Conservation (phyloP, 768 basidiomycete genomes). For the Gautieria morchelliformis region DNA sequence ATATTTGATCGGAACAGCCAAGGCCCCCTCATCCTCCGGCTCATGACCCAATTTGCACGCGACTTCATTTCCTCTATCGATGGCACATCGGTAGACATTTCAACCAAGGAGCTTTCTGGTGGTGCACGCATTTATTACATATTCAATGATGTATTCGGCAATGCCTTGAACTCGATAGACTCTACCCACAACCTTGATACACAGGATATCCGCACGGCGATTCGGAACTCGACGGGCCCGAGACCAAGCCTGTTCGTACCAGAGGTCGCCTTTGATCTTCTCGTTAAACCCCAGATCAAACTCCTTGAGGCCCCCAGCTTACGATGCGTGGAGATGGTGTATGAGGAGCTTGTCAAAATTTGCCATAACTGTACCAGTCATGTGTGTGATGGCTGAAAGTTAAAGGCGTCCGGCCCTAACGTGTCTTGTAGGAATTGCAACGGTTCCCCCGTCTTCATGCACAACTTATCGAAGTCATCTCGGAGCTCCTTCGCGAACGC, state of each 20-base stretch:
- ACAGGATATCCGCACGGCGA: constrained; percentile 95
- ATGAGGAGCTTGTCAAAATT: constrained; percentile 98
- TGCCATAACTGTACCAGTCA: constrained; percentile 95
- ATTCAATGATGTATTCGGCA: constrained; percentile 96
- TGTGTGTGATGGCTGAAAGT: constrained; percentile 33
- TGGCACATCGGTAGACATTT: constrained; percentile 91
- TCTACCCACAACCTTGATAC: constrained; percentile 85
- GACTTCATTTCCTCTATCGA: constrained; percentile 98
- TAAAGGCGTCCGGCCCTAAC: neutral
- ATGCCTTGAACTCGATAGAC: constrained; percentile 83
- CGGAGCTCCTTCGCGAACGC: constrained; percentile 88
- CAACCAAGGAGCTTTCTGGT: constrained; percentile 96
- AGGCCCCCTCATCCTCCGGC: constrained; percentile 82
- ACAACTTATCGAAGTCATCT: constrained; percentile 93
- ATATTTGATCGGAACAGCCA: constrained; percentile 69
- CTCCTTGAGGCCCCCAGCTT: constrained; percentile 88
- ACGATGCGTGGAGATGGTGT: constrained; percentile 95
- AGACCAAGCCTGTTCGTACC: constrained; percentile 94
- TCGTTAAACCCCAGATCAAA: constrained; percentile 98
- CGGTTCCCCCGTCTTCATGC: constrained; percentile 91
- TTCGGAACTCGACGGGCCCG: constrained; percentile 96
- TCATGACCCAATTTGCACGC: constrained; percentile 98
- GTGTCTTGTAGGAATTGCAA: constrained; percentile 69
- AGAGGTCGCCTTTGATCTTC: constrained; percentile 90
- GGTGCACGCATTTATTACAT: constrained; percentile 99